Evolutionary conservation across 106 monocot species (phyloP).

Genomic region (Posidonia australis): DNA sequence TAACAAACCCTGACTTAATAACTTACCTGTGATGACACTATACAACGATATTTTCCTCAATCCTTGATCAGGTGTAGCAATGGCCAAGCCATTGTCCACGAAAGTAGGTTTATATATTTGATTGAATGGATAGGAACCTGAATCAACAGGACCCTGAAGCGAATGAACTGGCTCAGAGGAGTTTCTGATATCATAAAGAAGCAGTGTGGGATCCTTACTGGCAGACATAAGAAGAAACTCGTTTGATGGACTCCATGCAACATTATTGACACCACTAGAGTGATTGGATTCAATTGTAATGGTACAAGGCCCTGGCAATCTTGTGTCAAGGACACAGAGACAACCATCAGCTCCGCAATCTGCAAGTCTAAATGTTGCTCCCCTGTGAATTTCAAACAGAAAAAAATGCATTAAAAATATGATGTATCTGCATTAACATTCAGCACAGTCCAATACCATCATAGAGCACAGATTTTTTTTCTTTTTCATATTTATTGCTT

Average conservation of each 20-base stretch:
- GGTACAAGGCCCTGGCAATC: conserved; percentile 19
- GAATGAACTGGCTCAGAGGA: conserved; percentile 9
- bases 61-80: conserved; percentile 34
- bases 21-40: conserved; percentile 13
- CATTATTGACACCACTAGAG: conserved; percentile 14
- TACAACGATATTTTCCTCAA: conserved; percentile 25
- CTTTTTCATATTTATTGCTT: no score
- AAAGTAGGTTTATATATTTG: conserved; percentile 31
- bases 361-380: conserved; percentile 17
- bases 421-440: no score
- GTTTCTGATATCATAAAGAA: conserved; percentile 37
- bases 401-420: no score
- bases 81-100: conserved; percentile 14
- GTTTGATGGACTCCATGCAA: conserved; percentile 24
- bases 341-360: conserved; percentile 31
- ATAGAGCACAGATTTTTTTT: no score
- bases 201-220: conserved; percentile 26
- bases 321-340: conserved; percentile 24
- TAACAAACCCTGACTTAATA: conserved; percentile 23
- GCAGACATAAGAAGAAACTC: conserved; percentile 25
- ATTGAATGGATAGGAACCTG: background rate
- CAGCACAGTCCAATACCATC: no score
- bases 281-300: conserved; percentile 23
- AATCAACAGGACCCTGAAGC: conserved; percentile 21
- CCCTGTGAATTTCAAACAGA: conserved; percentile 9